Conservation (phyloP, 257 asterid species). For the Ehretia macrophylla region DNA sequence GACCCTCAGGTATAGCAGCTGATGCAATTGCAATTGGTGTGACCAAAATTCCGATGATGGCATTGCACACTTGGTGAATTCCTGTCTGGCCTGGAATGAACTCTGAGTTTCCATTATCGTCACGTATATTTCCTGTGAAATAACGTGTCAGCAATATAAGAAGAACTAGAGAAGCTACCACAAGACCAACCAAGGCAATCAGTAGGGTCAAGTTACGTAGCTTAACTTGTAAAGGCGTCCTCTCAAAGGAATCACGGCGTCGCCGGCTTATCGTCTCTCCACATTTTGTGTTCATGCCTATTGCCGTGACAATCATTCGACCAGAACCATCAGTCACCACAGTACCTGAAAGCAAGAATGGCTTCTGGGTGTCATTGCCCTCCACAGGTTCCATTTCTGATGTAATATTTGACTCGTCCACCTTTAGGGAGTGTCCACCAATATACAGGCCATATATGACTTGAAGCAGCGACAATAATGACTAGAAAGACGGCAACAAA, state of each 20-base stretch:
- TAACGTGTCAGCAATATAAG: constrained; percentile 44
- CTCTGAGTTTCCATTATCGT: constrained; percentile 13
- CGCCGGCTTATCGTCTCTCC: constrained; percentile 50
- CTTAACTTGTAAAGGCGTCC: constrained; percentile 48
- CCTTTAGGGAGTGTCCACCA: constrained; percentile 32
- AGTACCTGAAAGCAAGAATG: constrained; percentile 52
- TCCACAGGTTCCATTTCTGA: constrained; percentile 34
- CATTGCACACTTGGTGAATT: constrained; percentile 28
- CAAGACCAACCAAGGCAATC: constrained; percentile 46
- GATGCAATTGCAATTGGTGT: constrained; percentile 53
- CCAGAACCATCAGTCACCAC: constrained; percentile 50
- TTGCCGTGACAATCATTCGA: constrained; percentile 47
- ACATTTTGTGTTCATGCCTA: constrained; percentile 52
- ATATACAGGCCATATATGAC: constrained; percentile 55
- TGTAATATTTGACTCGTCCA: constrained; percentile 52
- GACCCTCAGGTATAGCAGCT: constrained; percentile 65
- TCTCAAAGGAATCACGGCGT: constrained; percentile 28
- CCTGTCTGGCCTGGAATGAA: constrained; percentile 31
- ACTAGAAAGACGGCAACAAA: constrained; percentile 50
- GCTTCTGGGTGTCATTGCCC: constrained; percentile 23
- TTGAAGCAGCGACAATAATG: constrained; percentile 39
- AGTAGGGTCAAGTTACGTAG: constrained; percentile 35
- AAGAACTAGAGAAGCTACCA: constrained; percentile 43
- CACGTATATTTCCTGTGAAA: constrained; percentile 45
- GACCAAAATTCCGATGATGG: constrained; percentile 44